phyloP scores from a whole-genome alignment of 2,329 filamentous ascomycete species.

The Gnomoniopsis sp. region DNA sequence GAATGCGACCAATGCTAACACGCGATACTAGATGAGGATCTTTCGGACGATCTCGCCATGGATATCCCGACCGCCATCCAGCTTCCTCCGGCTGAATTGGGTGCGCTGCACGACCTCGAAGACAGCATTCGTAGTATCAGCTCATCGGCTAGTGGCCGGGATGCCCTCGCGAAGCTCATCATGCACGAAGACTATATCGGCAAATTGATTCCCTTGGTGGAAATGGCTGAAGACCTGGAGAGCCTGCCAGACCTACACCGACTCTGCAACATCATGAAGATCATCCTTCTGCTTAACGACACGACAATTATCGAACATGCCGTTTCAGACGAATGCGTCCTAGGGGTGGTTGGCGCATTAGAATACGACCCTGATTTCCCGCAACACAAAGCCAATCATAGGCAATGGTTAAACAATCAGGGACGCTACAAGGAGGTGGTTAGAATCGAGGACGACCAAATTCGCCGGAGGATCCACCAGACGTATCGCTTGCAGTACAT shows the following conservation, averaged over 20 bases:
- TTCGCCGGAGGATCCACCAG: constrained; percentile 89
- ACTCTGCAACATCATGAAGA: constrained; percentile 97
- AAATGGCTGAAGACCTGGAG: constrained; percentile 88
- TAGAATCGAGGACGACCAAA: constrained; percentile 75
- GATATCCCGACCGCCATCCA: constrained; percentile 69
- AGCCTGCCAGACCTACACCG: constrained; percentile 82
- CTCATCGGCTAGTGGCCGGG: constrained; percentile 70
- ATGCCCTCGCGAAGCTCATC: constrained; percentile 83
- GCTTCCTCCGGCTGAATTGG: constrained; percentile 77
- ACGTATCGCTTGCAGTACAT: constrained; percentile 95
- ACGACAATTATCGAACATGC: constrained; percentile 91
- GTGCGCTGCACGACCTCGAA: constrained; percentile 80
- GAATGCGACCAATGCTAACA: constrained; percentile 24
- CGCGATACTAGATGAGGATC: constrained; percentile 64
- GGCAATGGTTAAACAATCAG: constrained; percentile 85
- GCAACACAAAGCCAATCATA: constrained; percentile 94
- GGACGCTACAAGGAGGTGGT: constrained; percentile 96
- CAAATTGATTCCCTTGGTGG: constrained; percentile 81
- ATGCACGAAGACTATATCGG: constrained; percentile 82
- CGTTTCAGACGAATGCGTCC: constrained; percentile 82
- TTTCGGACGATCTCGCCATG: constrained; percentile 81
- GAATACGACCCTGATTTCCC: constrained; percentile 99
- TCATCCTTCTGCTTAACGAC: constrained; percentile 90
- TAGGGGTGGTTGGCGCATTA: constrained; percentile 90
- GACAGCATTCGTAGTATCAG: constrained; percentile 77